phyloP scores from a whole-genome alignment of 2,329 filamentous ascomycete genomes.

The Ascochyta rabiei region DNA sequence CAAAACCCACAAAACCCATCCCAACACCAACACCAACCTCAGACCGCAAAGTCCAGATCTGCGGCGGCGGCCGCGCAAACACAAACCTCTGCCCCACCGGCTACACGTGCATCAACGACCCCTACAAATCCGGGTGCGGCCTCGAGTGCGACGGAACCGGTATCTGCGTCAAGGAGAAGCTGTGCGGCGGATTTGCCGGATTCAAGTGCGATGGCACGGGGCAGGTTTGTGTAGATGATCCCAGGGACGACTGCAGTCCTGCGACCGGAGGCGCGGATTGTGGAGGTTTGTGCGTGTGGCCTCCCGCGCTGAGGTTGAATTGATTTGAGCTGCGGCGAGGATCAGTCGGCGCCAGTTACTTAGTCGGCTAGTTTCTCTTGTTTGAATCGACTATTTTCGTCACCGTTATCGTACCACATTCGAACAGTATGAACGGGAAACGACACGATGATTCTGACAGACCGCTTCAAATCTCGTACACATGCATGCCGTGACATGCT shows the following conservation, averaged over 20 bases:
- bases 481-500: too few species aligned
- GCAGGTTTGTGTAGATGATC: slow-evolving; percentile 52
- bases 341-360: neutral
- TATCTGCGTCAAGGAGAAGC: slow-evolving; percentile 43
- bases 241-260: slow-evolving; percentile 51
- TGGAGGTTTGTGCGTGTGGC: slow-evolving; percentile 50
- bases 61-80: slow-evolving; percentile 34
- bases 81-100: slow-evolving; percentile 11
- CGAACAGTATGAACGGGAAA: too few species aligned
- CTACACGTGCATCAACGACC: slow-evolving; percentile 41
- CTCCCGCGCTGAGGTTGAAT: slow-evolving; percentile 1
- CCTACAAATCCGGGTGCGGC: slow-evolving; percentile 38
- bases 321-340: neutral
- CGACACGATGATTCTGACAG: too few species aligned
- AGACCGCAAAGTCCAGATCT: slow-evolving; percentile 28
- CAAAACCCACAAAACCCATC: neutral
- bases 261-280: slow-evolving; percentile 51
- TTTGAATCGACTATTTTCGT: too few species aligned
- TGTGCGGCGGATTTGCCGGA: slow-evolving; percentile 52
- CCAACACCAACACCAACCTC: too few species aligned
- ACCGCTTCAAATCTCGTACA: too few species aligned
- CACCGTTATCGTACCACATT: too few species aligned
- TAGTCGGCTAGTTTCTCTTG: too few species aligned
- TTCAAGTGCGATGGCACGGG: slow-evolving; percentile 38
- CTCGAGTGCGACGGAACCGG: slow-evolving; percentile 41